phyloP scores from a whole-genome alignment of 495 filamentous ascomycete genomes.

The Penicillium maclennaniae region DNA sequence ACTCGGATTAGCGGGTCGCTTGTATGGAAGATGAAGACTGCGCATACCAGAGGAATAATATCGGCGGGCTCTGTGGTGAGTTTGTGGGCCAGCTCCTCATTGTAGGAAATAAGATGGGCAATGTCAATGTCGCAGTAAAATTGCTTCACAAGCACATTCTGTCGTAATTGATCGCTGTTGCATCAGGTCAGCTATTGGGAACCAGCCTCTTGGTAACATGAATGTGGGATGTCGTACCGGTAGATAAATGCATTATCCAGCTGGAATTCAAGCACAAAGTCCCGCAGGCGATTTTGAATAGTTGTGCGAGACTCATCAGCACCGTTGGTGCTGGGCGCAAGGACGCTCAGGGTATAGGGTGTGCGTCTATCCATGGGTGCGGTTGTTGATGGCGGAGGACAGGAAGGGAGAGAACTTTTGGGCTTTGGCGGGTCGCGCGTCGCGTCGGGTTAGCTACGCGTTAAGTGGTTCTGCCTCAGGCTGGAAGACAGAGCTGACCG shows the following conservation, averaged over 20 bases:
- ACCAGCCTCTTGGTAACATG: slow-evolving; percentile 8
- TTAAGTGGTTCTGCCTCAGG: slow-evolving; percentile 39
- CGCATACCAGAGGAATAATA: slow-evolving; percentile 80
- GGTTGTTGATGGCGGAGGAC: slow-evolving; percentile 16
- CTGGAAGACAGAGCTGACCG: background rate
- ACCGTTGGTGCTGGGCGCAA: slow-evolving; percentile 62
- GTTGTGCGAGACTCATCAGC: slow-evolving; percentile 55
- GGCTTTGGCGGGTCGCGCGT: slow-evolving; percentile 17
- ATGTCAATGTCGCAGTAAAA: slow-evolving; percentile 98
- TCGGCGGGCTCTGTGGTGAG: slow-evolving; percentile 88
- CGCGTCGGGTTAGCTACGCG: slow-evolving; percentile 37
- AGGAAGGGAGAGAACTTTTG: slow-evolving; percentile 34
- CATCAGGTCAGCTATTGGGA: slow-evolving; percentile 12
- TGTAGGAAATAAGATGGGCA: slow-evolving; percentile 91
- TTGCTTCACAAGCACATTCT: slow-evolving; percentile 91
- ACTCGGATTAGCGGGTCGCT: slow-evolving; percentile 10
- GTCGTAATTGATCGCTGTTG: slow-evolving; percentile 84
- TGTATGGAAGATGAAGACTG: background rate
- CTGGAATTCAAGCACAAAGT: slow-evolving; percentile 92
- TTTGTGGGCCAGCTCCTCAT: slow-evolving; percentile 91
- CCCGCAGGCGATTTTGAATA: slow-evolving; percentile 53
- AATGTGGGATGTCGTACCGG: slow-evolving; percentile 51
- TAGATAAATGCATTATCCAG: slow-evolving; percentile 97
- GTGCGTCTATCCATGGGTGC: slow-evolving; percentile 80
- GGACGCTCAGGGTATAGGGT: slow-evolving; percentile 76